These are phyloP conservation scores for Lactarius hatsudake DNA, from an alignment of 768 basidiomycete genomes.

Conservation along the genomic window DNA sequence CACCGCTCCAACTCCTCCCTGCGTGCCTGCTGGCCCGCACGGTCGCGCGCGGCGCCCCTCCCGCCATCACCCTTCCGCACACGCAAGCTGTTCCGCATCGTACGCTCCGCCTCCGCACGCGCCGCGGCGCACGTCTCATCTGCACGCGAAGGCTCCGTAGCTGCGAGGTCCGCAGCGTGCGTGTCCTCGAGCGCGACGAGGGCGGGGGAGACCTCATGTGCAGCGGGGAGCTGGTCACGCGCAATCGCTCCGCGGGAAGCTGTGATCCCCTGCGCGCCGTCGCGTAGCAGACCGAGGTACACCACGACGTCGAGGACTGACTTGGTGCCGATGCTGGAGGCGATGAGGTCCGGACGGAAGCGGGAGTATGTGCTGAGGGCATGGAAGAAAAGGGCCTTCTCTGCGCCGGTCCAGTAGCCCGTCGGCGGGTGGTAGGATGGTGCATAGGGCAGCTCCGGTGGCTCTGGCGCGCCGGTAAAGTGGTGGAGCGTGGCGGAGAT, in stretches of 20 bases:
- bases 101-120: slow-evolving; percentile 1
- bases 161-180: not conserved
- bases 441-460: slow-evolving; percentile 10
- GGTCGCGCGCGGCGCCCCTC: slow-evolving; percentile 31
- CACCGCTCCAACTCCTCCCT: slow-evolving; percentile 2
- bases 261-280: not conserved
- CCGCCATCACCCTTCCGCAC: not conserved
- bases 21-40: slow-evolving; percentile 17
- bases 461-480: slow-evolving; percentile 7
- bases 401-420: slow-evolving; percentile 61
- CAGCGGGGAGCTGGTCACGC: slow-evolving; percentile 18
- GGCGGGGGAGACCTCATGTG: slow-evolving; percentile 16
- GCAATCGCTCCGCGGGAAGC: not conserved
- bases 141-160: slow-evolving; percentile 7
- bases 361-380: slow-evolving; percentile 64
- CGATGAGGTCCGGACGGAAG: slow-evolving; percentile 74
- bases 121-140: not conserved
- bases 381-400: slow-evolving; percentile 72
- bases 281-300: slow-evolving; percentile 55
- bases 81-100: slow-evolving; percentile 1
- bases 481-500: slow-evolving; percentile 17
- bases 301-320: slow-evolving; percentile 61
- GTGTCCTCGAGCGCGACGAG: slow-evolving; percentile 21
- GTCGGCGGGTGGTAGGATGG: slow-evolving; percentile 33
- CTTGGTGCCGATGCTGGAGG: slow-evolving; percentile 63